Percentiles rank a stretch among this genome's conserved stretches.
These are phyloP conservation scores for Rhizopus sp. DNA, from an alignment of 371 early-diverging fungal species.

Conservation along the genomic window DNA sequence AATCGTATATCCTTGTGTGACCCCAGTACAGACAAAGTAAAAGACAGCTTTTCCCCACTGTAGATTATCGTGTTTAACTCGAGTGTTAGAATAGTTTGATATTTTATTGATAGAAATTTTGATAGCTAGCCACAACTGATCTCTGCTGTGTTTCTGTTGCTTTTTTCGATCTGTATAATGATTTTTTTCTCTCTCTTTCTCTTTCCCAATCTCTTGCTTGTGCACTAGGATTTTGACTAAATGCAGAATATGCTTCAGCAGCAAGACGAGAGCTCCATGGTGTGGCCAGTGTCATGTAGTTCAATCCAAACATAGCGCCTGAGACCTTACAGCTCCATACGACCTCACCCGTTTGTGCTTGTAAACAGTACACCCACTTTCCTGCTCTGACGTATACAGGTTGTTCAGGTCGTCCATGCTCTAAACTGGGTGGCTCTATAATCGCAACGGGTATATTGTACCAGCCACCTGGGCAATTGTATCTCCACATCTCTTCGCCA, in stretches of 20 bases:
- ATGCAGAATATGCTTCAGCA: constrained; percentile 28
- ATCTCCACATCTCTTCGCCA: constrained; percentile 35
- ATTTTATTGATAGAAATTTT: no score
- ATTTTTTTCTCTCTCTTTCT: constrained; percentile 1
- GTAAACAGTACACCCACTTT: constrained; percentile 30
- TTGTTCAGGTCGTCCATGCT: constrained; percentile 3
- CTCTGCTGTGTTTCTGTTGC: no score
- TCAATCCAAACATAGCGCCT: constrained; percentile 18
- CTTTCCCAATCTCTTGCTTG: constrained; percentile 11
- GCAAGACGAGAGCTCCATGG: constrained; percentile 40
- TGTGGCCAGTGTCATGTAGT: constrained; percentile 38
- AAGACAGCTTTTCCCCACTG: no score
- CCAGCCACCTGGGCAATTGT: constrained; percentile 34
- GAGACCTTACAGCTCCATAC: constrained; percentile 29
- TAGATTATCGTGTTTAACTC: no score
- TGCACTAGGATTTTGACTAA: constrained; percentile 21
- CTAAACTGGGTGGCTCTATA: constrained; percentile 24
- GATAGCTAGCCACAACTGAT: no score
- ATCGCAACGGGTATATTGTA: constrained; percentile 27
- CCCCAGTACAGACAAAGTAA: no score
- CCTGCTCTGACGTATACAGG: constrained; percentile 32
- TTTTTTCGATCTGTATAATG: no score
- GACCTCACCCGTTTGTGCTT: constrained; percentile 22
- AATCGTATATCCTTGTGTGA: no score
- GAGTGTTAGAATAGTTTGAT: no score